Evolutionary conservation across 495 filamentous ascomycete species (phyloP).

Genomic region (Geoglossum glabrum): DNA sequence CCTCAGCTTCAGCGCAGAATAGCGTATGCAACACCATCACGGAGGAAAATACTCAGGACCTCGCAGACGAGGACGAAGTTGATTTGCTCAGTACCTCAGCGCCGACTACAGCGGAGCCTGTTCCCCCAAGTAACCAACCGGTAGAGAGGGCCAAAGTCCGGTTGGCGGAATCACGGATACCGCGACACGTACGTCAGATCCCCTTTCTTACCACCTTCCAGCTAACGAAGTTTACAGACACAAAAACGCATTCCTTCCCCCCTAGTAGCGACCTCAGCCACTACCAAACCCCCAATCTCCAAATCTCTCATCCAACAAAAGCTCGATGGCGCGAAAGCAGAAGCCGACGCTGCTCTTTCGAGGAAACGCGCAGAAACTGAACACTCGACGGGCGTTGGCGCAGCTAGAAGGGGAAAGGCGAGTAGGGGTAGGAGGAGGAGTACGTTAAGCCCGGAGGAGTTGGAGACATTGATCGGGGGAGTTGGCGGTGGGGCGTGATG

Average conservation of each 20-base stretch:
- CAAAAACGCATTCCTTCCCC: not conserved
- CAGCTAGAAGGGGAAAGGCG: not conserved
- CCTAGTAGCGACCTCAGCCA: not conserved
- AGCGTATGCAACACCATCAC: not conserved
- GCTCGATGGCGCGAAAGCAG: not conserved
- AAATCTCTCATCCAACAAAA: conserved; percentile 1
- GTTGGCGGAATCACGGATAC: not conserved
- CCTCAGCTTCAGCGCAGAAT: not conserved
- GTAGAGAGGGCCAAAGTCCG: not conserved
- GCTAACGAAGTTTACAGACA: not conserved
- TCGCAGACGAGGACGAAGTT: not conserved
- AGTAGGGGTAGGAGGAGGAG: not conserved
- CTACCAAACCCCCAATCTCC: not conserved
- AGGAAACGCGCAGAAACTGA: not conserved
- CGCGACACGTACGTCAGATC: not conserved
- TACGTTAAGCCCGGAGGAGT: conserved; percentile 6
- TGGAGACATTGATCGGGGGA: conserved; percentile 1
- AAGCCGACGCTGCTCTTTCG: not conserved
- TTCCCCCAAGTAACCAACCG: not conserved
- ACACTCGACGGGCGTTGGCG: not conserved
- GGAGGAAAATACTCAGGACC: not conserved
- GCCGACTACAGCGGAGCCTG: not conserved
- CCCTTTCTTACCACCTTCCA: not conserved
- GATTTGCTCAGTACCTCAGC: not conserved
- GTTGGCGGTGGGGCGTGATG: not conserved